These are phyloP conservation scores for Eimeria brunetti DNA, from an alignment of 169 alveolate genomes.

Conservation along the genomic window DNA sequence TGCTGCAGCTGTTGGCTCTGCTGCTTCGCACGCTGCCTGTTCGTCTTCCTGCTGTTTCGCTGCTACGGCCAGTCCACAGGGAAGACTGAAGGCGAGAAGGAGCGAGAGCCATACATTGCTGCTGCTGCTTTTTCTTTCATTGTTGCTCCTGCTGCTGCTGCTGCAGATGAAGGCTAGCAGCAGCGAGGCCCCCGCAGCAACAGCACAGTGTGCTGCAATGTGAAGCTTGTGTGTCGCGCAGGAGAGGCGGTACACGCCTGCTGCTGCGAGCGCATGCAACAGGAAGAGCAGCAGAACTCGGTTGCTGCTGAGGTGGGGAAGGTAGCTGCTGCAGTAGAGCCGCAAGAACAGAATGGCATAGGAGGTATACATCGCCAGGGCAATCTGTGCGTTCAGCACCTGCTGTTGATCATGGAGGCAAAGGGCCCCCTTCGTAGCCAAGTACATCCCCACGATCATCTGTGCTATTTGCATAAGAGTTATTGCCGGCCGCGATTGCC, in stretches of 20 bases:
- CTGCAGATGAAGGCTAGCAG: conserved; percentile 25
- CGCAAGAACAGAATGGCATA: conserved; percentile 77
- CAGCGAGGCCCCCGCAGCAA: conserved; percentile 54
- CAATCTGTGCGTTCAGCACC: conserved; percentile 55
- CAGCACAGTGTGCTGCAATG: conserved; percentile 28
- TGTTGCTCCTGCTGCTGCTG: not conserved
- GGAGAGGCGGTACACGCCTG: conserved; percentile 55
- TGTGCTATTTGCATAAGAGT: conserved; percentile 73
- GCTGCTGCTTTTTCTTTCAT: not conserved
- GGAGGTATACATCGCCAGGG: conserved; percentile 78
- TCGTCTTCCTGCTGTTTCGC: conserved; percentile 34
- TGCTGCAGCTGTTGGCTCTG: conserved; percentile 30
- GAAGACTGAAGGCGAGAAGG: conserved; percentile 41
- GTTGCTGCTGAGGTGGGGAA: conserved; percentile 73
- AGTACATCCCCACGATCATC: conserved; percentile 74
- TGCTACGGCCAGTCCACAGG: conserved; percentile 29
- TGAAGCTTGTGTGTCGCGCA: not conserved
- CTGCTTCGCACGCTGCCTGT: not conserved
- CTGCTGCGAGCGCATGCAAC: conserved; percentile 66
- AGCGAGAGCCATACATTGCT: conserved; percentile 10
- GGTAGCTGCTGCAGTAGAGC: conserved; percentile 78
- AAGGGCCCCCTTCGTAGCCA: conserved; percentile 70
- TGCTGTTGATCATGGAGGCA: conserved; percentile 19
- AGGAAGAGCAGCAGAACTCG: conserved; percentile 52
- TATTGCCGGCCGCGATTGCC: conserved; percentile 66